Evolutionary conservation across 2,329 filamentous ascomycete genomes (phyloP), one percentile per base, ranked within the genome.

Genomic region (Aspergillus clavatus): DNA sequence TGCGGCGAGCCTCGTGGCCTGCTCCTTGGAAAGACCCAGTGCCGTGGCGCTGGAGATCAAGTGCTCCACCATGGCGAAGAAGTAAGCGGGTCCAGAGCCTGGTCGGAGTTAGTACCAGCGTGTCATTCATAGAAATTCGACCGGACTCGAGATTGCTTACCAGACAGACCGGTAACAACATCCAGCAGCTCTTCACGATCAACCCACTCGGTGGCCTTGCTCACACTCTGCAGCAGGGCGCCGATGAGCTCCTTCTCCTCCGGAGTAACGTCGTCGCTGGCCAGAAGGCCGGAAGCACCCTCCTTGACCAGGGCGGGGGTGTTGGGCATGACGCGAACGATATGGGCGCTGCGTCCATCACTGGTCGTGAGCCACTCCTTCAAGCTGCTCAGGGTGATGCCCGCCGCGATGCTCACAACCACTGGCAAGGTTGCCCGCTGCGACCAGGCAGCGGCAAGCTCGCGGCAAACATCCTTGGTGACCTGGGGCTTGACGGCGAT

Each of bases 41-140:
- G 59, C 56, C 3, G 60, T 65, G 4, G 62, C 62, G 40, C 62
- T 65, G 22, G 61, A 53, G 23, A 65, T 45, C 3, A 66, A 44
- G 40, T 66, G 62, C 40, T 66, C 63, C 14, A 66, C 63, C 62
- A 66, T 65, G 19, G 63, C 63, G 47, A 66, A 66, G 54, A 66
- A 66, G 38, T 66, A 66, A 6, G 63, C 63, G 4, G 63, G 63
- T 8, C 63, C 63, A n/a, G 63, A 66, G 42, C 63, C 63, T 65
- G 16, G 12, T 28, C 7, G 12, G 2, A 2, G 27, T 54, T 14
- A 53, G 41, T 38, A 18, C 8, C 18, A 3, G 5, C 5, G 7
- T 19, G 31, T 31, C 28, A 7, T 35, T 40, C 29, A 7, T 16
- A 14, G n/a, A 3, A 11, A 3, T 36, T 21, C 27, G 18, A n/a